Conservation (phyloP, 208 protist genomes). For the Crithidia bombi region DNA sequence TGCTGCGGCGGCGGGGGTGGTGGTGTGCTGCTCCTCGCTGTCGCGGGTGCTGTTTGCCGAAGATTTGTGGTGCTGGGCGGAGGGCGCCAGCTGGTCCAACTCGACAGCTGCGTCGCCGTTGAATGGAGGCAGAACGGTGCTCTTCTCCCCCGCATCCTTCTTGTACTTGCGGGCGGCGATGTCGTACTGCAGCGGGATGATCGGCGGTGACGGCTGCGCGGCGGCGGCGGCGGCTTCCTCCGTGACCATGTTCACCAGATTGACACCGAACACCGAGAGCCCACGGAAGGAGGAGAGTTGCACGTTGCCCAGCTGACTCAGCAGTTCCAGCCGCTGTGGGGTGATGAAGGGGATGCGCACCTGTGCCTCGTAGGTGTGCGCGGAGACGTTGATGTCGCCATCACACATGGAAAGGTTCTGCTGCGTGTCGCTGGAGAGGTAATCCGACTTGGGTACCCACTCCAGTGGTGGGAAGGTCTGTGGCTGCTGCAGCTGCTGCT, state of each 20-base stretch:
- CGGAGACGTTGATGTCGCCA: constrained; percentile 29
- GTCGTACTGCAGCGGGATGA: constrained; percentile 65
- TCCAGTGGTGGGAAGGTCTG: constrained; percentile 5
- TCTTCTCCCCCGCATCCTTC: constrained; percentile 35
- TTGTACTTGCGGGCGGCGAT: constrained; percentile 43
- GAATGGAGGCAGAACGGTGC: constrained; percentile 22
- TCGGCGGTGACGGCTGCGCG: constrained; percentile 35
- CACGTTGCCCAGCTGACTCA: constrained; percentile 47
- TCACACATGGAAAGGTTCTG: constrained; percentile 38
- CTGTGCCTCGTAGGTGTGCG: constrained; percentile 33
- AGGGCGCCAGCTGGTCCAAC: background rate
- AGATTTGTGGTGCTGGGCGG: background rate
- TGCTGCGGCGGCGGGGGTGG: no score
- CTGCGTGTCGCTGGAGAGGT: constrained; percentile 29
- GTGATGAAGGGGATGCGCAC: constrained; percentile 75
- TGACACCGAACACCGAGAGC: constrained; percentile 60
- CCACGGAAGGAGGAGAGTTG: constrained; percentile 63
- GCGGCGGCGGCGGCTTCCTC: constrained; percentile 49
- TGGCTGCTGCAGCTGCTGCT: background rate
- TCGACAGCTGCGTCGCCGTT: constrained; percentile 10
- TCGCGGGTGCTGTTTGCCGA: background rate
- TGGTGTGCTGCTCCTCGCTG: background rate
- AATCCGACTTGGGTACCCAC: constrained; percentile 27
- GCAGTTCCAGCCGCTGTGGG: constrained; percentile 56
- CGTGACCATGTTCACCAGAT: constrained; percentile 60